Base-by-base conservation (phyloP, 768 basidiomycete species). In the Xerocomellus intermedius region DNA sequence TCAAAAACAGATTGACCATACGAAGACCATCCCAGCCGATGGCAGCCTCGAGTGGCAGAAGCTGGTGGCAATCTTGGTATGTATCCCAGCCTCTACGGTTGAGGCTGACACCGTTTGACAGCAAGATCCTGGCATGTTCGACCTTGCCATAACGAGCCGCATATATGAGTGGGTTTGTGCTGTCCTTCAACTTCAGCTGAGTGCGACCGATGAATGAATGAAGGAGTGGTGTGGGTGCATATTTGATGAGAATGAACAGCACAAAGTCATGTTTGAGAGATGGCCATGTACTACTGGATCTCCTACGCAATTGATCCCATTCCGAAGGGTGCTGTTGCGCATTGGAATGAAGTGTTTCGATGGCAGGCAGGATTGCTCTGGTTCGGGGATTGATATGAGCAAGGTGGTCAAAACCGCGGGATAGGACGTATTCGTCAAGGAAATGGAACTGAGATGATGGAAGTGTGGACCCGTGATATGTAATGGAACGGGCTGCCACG, bases 1-100 rank as follows among this genome's bases (percentile, higher is more conserved):
- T 4, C 16, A 58, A 13, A n/a, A 51, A 48, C 1, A 58, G 12
- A 7, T 42, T 12, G 2, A 58, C 48, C 17, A 57, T 26, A 7
- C 2, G 13, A 37, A 3, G 4, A 1, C 12, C 9, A 0, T 17
- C 4, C 9, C 1, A 0, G 2, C 3, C 1, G 13, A 39, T n/a
- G 2, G 57, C 58, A 30, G 16, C 36, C 16, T 57, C 42, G 3
- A 59, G 30, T 16, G 58, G 58, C 1, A 57, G 13, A 7, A 33
- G 5, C 16, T 24, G 33, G 13, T 8, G 13, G 5, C 1, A 2
- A 6, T 26, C n/a, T n/a, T n/a, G n/a, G n/a, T n/a, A n/a, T n/a
- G n/a, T n/a, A n/a, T n/a, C 24, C 24, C 19, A 39, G 5, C 55
- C 58, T 2, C 4, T 5, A 8, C 0, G 14, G 6, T 44, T 48